Base-by-base conservation (phyloP, 2,329 filamentous ascomycete genomes). In the Clonostachys byssicola region DNA sequence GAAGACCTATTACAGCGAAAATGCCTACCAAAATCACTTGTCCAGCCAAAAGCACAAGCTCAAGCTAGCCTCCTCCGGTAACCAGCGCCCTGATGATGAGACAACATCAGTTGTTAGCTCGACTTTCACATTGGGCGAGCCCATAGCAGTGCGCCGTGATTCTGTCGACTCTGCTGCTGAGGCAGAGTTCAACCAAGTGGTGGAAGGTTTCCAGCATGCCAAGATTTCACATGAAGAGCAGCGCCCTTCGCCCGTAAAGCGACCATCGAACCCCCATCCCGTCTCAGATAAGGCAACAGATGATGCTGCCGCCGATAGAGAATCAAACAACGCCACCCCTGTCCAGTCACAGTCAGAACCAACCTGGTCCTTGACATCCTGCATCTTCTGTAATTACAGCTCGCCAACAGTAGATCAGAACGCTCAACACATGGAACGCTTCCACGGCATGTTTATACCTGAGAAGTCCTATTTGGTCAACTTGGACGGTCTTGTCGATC, bases 1-100 rank as follows among this genome's bases (percentile, higher is more conserved):
- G 60, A 95, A 95, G 74, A 91, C 88, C 13, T 99, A 95, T 68
- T 97, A 86, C 74, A 97, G 92, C 70, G 89, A 96, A 62, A 96
- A 96, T 70, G 92, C 94, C 34, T 97, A 88, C 68, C 83, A 86
- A 62, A 99, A 97, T 68, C 94, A 99, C 63, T 66, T 97, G 48
- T 85, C 84, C 49, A 96, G 92, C 70, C 85, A 89, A 57, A 96
- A 96, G 68, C 94, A 99, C 69, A 89, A 85, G 67, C 54, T 58
- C 34, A 70, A 67, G 48, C 77, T 86, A 49, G 74, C 80, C 34
- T 74, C 75, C 40, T 59, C 68, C 42, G 64, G 65, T 20, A 61
- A 64, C 34, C 53, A 61, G 45, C 65, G 65, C 45, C 67, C 71
- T 44, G 78, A 80, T 53, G 88, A 92, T 60, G 87, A 89, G 51